Evolutionary conservation across 2,329 filamentous ascomycete genomes (phyloP), one percentile per base, ranked within the genome.

Genomic region (Neofusicoccum kwambonambiense): DNA sequence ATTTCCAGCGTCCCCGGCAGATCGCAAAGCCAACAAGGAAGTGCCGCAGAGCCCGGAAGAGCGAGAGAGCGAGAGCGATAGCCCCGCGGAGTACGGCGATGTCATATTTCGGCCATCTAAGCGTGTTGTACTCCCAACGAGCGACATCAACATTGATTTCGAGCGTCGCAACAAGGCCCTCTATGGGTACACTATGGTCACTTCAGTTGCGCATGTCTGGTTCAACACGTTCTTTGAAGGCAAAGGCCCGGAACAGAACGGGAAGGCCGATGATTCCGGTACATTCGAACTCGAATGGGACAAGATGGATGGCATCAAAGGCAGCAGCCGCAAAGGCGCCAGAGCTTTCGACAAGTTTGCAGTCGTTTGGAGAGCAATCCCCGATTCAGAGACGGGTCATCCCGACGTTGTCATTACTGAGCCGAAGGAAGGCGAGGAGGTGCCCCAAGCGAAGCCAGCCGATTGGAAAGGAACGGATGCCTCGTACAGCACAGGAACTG

Each of bases 221-320:
- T 97, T 97, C 82, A 99, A 99, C 73, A 83, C 89, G 1, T 98
- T 89, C 77, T 98, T 98, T 71, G 95, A 98, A 78, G 93, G 93
- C 50, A 81, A 86, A 19, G 90, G 90, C 0, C 88, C 90, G 0
- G 90, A 93, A 72, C 83, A 88, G 47, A 77, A 80, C 34, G 91
- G 90, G 27, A 79, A 82, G 15, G 83, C 91, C 0, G 84, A 90
- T 56, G 84, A 89, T 49, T 90, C 85, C 9, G 94, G 89, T 9
- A 82, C 90, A 6, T 91, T 90, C 73, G 86, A 89, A 67, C 87
- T 88, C 31, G 84, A 86, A n/a, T 92, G 89, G 87, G 87, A 90
- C 17, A 84, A 83, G 19, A 91, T 99, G 87, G 95, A 99, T 70
- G 95, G 95, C 3, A 93, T 99, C 76, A 97, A 97, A 76, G 95